Evolutionary conservation across 371 early-diverging fungal species (phyloP).

Genomic region (Chytridium lagenaria): DNA sequence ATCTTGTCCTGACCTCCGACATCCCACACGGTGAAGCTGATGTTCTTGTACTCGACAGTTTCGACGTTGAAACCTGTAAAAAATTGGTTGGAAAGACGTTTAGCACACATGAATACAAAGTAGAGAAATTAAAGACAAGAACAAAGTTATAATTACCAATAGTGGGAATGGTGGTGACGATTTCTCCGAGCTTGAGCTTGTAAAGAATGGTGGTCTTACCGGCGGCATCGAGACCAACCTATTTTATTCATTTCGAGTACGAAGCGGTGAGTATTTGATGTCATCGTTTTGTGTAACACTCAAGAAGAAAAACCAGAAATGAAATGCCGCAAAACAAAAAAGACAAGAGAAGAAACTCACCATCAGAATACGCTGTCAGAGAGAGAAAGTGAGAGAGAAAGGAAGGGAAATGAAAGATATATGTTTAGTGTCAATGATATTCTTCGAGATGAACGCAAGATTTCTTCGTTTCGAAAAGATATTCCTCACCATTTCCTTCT

Average conservation of each 20-base stretch:
- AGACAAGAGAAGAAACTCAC: conserved; percentile 12
- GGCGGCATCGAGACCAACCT: conserved; percentile 64
- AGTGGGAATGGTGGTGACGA: conserved; percentile 99
- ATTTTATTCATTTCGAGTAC: no score
- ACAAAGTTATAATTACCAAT: conserved; percentile 49
- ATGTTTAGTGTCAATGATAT: no score
- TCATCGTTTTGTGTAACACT: no score
- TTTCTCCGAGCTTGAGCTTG: conserved; percentile 93
- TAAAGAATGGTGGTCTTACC: conserved; percentile 80
- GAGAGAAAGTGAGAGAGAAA: no score
- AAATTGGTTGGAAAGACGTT: no score
- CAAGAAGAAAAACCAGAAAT: no score
- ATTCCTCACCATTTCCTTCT: conserved; percentile 56
- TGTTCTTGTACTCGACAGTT: conserved; percentile 96
- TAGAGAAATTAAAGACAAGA: conserved; percentile 58
- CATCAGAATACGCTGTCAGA: conserved; percentile 43
- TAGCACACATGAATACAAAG: no score
- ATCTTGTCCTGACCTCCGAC: conserved; percentile 98
- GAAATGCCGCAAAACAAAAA: background rate
- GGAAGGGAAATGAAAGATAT: no score
- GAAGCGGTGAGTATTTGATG: no score
- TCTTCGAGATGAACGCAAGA: no score
- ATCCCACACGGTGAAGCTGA: conserved; percentile 97
- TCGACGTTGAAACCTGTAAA: conserved; percentile 93
- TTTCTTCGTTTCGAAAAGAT: no score